phyloP scores from a whole-genome alignment of 208 protist species.

The Acanthamoeba rhysodes region DNA sequence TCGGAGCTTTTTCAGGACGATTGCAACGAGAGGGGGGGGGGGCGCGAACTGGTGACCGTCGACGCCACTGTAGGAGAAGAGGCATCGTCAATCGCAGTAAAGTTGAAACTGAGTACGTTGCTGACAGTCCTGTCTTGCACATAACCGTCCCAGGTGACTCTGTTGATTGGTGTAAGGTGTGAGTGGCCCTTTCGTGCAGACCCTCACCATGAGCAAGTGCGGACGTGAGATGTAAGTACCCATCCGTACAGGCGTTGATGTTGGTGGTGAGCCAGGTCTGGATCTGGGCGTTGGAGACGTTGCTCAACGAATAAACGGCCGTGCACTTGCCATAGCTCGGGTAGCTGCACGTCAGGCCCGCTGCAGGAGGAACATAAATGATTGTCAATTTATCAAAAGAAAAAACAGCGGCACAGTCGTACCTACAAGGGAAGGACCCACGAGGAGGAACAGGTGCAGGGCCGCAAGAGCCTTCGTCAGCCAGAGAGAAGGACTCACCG shows the following conservation, averaged over 20 bases:
- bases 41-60: background rate
- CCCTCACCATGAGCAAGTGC: no score
- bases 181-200: no score
- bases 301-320: background rate
- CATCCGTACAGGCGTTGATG: background rate
- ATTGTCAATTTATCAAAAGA: no score
- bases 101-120: background rate
- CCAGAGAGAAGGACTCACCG: background rate
- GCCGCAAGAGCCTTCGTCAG: background rate
- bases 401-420: background rate
- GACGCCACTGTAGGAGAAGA: background rate
- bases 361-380: no score
- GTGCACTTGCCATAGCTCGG: background rate
- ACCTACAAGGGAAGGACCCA: background rate
- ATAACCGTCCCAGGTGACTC: background rate
- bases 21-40: background rate
- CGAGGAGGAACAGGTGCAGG: background rate
- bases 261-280: background rate
- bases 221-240: no score
- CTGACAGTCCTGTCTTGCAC: background rate
- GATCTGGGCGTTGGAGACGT: background rate
- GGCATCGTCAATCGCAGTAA: background rate
- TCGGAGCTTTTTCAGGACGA: no score
- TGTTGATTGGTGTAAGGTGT: background rate
- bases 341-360: background rate